Percentiles rank a stretch among this genome's conserved stretches.
Evolutionary conservation across 148 eudicot genomes (phyloP).

Genomic region (Rheum nobile): DNA sequence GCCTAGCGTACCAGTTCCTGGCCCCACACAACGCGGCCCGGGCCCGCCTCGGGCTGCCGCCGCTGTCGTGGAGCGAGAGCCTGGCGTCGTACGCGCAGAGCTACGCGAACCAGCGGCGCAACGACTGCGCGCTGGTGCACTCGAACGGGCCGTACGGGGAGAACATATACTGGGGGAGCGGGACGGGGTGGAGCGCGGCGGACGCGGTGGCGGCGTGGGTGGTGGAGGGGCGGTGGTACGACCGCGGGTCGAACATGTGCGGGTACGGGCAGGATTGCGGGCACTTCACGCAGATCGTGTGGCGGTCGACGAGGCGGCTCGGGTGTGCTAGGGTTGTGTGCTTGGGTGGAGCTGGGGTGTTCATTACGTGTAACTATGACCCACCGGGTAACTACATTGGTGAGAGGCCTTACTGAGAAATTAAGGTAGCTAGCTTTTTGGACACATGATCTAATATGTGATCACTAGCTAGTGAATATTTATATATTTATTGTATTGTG

Average conservation of each 20-base stretch:
- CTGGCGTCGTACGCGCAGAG: neutral
- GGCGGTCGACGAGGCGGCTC: slow-evolving; percentile 44
- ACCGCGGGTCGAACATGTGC: neutral
- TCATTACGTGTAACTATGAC: slow-evolving; percentile 69
- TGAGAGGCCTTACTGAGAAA: slow-evolving; percentile 44
- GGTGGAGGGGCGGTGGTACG: neutral
- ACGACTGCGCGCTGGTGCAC: slow-evolving; percentile 47
- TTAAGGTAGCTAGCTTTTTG: neutral
- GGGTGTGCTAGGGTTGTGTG: slow-evolving; percentile 78
- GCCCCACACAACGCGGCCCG: slow-evolving; percentile 2
- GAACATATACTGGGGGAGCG: slow-evolving; percentile 71
- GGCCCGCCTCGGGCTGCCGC: neutral
- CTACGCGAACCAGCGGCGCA: slow-evolving; percentile 36
- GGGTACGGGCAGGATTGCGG: slow-evolving; percentile 49
- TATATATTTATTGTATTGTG: neutral
- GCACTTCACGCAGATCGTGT: slow-evolving; percentile 77
- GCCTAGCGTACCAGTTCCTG: neutral
- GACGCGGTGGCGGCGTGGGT: slow-evolving; percentile 25
- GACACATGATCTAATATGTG: neutral
- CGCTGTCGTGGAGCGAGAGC: neutral
- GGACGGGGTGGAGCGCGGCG: slow-evolving; percentile 35
- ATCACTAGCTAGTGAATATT: neutral
- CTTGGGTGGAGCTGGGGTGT: slow-evolving; percentile 47
- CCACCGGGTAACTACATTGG: slow-evolving; percentile 82
- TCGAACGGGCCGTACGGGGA: slow-evolving; percentile 65